phyloP scores from a whole-genome alignment of 2,329 filamentous ascomycete genomes.

The Bipolaris victoriae region DNA sequence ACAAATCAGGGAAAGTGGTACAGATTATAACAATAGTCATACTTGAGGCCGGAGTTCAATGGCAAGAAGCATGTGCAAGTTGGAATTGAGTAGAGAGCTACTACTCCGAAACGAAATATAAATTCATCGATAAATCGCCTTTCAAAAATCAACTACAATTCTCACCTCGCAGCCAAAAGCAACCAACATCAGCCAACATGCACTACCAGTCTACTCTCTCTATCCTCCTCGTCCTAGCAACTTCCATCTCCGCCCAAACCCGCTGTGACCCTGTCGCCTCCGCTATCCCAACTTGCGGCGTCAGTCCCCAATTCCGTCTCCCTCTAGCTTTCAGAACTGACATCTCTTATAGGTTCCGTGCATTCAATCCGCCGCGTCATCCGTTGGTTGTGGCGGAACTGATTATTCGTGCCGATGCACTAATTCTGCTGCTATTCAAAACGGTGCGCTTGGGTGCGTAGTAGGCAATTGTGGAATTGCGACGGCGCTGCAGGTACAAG shows the following conservation, averaged over 20 bases:
- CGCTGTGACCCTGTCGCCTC: conserved; percentile 12
- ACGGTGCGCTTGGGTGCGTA: conserved; percentile 9
- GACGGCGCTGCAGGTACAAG: conserved; percentile 11
- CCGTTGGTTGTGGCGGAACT: conserved; percentile 3
- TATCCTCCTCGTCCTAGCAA: conserved; percentile 6
- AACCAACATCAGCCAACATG: conserved; percentile 3
- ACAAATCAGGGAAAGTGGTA: background rate
- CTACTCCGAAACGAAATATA: background rate
- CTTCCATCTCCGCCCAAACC: conserved; percentile 13
- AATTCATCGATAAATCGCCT: background rate
- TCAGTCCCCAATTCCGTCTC: background rate
- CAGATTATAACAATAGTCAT: background rate
- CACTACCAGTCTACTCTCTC: conserved; percentile 3
- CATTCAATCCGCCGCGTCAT: conserved; percentile 12
- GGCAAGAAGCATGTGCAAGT: background rate
- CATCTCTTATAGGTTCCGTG: conserved; percentile 7
- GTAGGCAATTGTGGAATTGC: conserved; percentile 9
- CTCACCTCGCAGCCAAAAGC: background rate
- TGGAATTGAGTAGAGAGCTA: no score
- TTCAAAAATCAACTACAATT: background rate
- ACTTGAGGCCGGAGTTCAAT: background rate
- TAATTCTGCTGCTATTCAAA: conserved; percentile 10
- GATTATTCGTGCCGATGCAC: conserved; percentile 14
- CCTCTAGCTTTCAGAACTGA: background rate
- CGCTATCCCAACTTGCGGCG: conserved; percentile 16